Evolutionary conservation across 2,329 filamentous ascomycete species (phyloP).

Genomic region (Colletotrichum lindemuthianum): DNA sequence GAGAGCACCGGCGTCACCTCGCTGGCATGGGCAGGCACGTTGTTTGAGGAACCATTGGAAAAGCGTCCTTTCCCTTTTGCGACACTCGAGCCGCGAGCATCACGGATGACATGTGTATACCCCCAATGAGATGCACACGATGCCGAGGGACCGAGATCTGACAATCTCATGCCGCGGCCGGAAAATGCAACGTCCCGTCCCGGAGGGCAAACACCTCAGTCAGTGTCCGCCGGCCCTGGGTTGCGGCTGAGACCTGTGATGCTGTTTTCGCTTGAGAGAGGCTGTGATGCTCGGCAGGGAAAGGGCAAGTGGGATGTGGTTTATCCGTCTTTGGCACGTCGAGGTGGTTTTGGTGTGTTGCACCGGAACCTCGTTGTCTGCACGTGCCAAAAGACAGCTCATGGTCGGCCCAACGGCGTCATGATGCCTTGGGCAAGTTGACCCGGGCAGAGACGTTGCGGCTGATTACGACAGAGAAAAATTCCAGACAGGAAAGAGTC

Average conservation of each 20-base stretch:
- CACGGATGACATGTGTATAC: constrained; percentile 7
- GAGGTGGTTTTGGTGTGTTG: constrained; percentile 24
- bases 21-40: constrained; percentile 13
- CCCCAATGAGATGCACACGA: constrained; percentile 9
- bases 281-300: neutral
- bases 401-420: constrained; percentile 8
- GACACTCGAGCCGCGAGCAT: constrained; percentile 1
- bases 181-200: constrained; percentile 26
- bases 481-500: neutral
- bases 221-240: neutral
- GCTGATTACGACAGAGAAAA: neutral
- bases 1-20: constrained; percentile 23
- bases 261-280: constrained; percentile 5
- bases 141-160: constrained; percentile 21
- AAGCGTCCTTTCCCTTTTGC: constrained; percentile 3
- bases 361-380: constrained; percentile 18
- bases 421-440: constrained; percentile 23
- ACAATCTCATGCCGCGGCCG: constrained; percentile 7
- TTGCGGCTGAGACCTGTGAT: neutral
- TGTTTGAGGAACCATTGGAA: constrained; percentile 24
- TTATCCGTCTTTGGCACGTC: neutral
- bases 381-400: constrained; percentile 16
- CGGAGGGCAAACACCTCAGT: constrained; percentile 19
- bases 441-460: neutral
- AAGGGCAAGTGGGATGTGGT: neutral